phyloP scores from a whole-genome alignment of 2,329 filamentous ascomycete genomes.

The Fusarium citri region DNA sequence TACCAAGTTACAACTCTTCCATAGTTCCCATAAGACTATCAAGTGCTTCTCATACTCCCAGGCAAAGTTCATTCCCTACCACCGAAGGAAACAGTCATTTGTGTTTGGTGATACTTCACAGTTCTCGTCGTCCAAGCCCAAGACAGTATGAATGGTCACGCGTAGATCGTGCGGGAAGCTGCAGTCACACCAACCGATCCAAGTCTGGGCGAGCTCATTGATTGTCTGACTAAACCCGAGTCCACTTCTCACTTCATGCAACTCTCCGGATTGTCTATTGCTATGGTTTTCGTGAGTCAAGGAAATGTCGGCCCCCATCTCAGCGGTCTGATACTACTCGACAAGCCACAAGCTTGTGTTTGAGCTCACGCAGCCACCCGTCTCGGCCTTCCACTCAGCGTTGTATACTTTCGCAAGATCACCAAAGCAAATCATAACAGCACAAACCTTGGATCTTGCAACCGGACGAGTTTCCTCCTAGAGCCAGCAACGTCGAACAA shows the following conservation, averaged over 20 bases:
- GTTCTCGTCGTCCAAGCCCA: not conserved
- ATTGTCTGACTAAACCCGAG: not conserved
- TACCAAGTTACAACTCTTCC: not conserved
- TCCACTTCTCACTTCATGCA: not conserved
- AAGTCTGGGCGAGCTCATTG: not conserved
- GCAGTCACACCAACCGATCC: slow-evolving; percentile 30
- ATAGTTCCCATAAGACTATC: not conserved
- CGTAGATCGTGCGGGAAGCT: slow-evolving; percentile 18
- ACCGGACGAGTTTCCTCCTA: slow-evolving; percentile 4
- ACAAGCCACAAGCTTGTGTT: slow-evolving; percentile 1
- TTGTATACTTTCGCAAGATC: not conserved
- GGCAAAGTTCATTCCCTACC: not conserved
- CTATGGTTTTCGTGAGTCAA: not conserved
- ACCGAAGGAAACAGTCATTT: not conserved
- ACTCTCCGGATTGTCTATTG: not conserved
- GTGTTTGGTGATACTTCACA: not conserved
- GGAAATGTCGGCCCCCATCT: not conserved
- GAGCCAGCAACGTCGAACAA: slow-evolving; percentile 2
- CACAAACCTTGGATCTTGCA: not conserved
- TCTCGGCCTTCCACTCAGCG: not conserved
- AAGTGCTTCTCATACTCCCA: not conserved
- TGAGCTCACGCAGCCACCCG: slow-evolving; percentile 32
- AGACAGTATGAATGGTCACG: slow-evolving; percentile 5
- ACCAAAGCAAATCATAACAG: not conserved
- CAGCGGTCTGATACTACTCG: not conserved